Base-by-base conservation (phyloP, 1,139 yeast genomes). In the Hemisphaericaspora xylofermentans region DNA sequence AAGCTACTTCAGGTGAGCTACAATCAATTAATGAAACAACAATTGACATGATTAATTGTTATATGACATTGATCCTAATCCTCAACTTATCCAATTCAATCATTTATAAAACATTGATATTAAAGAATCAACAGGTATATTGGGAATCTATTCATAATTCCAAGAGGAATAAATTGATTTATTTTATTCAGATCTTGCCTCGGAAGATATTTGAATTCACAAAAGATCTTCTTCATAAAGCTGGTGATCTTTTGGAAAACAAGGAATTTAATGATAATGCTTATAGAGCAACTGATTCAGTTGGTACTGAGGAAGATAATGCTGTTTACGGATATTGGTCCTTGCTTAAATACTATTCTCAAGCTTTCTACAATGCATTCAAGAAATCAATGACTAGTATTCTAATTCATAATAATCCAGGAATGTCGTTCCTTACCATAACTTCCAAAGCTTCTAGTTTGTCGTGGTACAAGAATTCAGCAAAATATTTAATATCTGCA, bases 111-210 rank as follows among this genome's bases (percentile, higher is more conserved):
- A 66, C 75, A 1, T 53, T 71, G 31, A 45, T 57, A 12, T 57
- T 64, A 38, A 68, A 69, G 46, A 60, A 58, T 37, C 65, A 70
- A 43, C 52, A 63, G 45, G 56, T 57, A 6, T 71, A 71, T 47
- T 71, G 76, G 76, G 57, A 57, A 19, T 54, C 53, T 5, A 42
- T 71, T 33, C 49, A 54, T 31, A 49, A 51, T 28, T 66, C 72
- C 13, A 40, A 51, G 6, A 35, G 53, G 21, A 52, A 53, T 31
- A 69, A 67, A 46, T 30, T 58, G 28, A 44, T 66, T 10, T 71
- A 66, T 48, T 62, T 64, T 19, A 46, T 69, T 3, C 76, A 71
- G 46, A 60, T 63, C 3, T 44, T 59, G 8, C 77, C 77, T 1
- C 22, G 49, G 6, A 58, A 52, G 32, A 12, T 59, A 3, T 56